Evolutionary conservation across 176 grass and related monocot species (phyloP).

Genomic region (Tillandsia leiboldiana): DNA sequence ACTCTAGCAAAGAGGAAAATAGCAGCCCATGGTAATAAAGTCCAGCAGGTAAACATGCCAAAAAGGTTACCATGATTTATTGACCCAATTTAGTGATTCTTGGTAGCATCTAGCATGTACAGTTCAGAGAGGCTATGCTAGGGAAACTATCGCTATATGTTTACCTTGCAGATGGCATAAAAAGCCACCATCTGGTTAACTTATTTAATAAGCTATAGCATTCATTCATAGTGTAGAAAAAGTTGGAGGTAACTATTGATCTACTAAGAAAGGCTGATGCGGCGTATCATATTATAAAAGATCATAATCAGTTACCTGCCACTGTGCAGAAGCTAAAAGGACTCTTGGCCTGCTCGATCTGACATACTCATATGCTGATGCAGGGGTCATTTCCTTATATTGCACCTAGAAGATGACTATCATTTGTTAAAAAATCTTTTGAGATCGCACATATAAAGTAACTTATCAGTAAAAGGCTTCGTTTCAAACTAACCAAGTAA

Average conservation of each 20-base stretch:
- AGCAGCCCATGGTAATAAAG: no score
- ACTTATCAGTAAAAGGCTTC: conserved; percentile 3
- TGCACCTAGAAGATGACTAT: conserved; percentile 50
- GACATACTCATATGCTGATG: conserved; percentile 72
- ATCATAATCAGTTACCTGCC: conserved; percentile 39
- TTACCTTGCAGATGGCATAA: no score
- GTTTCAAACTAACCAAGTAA: conserved; percentile 51
- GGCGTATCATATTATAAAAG: not conserved
- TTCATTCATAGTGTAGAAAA: not conserved
- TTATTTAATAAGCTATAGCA: not conserved
- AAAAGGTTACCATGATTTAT: no score
- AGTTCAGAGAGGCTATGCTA: no score
- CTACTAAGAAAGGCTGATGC: not conserved
- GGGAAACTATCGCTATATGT: no score
- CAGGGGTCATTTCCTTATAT: conserved; percentile 75
- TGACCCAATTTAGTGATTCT: no score
- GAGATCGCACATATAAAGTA: conserved; percentile 1
- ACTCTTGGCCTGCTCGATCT: conserved; percentile 69
- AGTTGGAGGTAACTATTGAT: not conserved
- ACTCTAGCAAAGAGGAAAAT: no score
- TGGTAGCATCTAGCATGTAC: no score
- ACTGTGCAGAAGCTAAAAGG: conserved; percentile 66
- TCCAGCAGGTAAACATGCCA: no score
- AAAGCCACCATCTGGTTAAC: no score
- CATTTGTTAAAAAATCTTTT: conserved; percentile 2